Percentiles rank a stretch among this genome's conserved stretches.
Evolutionary conservation across 768 basidiomycete species (phyloP).

Genomic region (Leucocoprinus sp.): DNA sequence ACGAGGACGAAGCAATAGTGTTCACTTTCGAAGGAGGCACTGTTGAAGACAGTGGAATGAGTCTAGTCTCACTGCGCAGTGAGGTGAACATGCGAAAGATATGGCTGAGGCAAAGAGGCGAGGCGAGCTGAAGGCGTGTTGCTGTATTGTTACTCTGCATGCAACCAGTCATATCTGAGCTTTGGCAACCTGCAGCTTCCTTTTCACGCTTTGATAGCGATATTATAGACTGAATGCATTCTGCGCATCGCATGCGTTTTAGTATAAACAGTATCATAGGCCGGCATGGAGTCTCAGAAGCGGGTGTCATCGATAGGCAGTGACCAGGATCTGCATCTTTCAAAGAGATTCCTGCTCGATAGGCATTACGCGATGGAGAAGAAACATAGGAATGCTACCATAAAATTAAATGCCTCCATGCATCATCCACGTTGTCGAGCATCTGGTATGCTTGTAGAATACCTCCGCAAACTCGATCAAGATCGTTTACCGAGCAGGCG

Average conservation of each 20-base stretch:
- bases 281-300: neutral
- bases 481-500: neutral
- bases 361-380: neutral
- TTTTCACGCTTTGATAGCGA: constrained; percentile 9
- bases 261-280: too few relatives aligned
- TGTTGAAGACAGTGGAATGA: neutral
- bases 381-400: neutral
- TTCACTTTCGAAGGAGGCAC: neutral
- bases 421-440: constrained; percentile 7
- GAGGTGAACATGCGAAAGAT: constrained; percentile 1
- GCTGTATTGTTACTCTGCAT: neutral
- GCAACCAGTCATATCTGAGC: neutral
- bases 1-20: neutral
- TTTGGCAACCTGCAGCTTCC: neutral
- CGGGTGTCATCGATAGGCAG: neutral
- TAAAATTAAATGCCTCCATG: constrained; percentile 4
- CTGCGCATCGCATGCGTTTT: neutral
- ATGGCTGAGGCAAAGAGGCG: neutral
- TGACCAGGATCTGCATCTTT: neutral
- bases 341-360: neutral
- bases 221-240: neutral
- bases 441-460: neutral
- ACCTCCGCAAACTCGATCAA: neutral
- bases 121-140: neutral
- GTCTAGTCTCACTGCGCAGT: neutral